phyloP scores from a whole-genome alignment of 2,329 filamentous ascomycete genomes.

The Aureobasidium sp. region DNA sequence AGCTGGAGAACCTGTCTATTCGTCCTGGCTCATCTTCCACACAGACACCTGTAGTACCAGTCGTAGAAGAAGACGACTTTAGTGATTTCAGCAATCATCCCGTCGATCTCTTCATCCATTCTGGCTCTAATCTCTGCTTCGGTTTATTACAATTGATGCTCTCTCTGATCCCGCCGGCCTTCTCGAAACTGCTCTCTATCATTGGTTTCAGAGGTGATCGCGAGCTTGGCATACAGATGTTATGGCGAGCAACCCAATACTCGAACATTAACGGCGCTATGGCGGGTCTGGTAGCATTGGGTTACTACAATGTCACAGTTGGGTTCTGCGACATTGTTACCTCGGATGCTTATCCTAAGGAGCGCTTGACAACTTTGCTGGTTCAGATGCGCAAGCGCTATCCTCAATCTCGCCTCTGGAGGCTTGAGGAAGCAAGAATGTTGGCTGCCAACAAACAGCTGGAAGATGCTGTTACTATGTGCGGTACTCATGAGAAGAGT shows the following conservation, averaged over 20 bases:
- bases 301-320: constrained; percentile 82
- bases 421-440: constrained; percentile 79
- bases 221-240: constrained; percentile 70
- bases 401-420: constrained; percentile 77
- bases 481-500: constrained; percentile 38
- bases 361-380: constrained; percentile 61
- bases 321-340: constrained; percentile 85
- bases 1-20: constrained; percentile 18
- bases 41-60: background rate
- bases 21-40: background rate
- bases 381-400: constrained; percentile 68
- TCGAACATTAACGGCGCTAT: constrained; percentile 86
- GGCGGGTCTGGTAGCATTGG: constrained; percentile 70
- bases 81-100: constrained; percentile 61
- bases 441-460: constrained; percentile 61
- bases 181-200: constrained; percentile 77
- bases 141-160: constrained; percentile 78
- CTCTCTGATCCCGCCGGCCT: constrained; percentile 88
- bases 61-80: constrained; percentile 49
- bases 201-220: constrained; percentile 89
- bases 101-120: constrained; percentile 82
- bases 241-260: constrained; percentile 85
- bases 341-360: constrained; percentile 58
- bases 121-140: constrained; percentile 82
- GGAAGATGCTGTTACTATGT: constrained; percentile 58